These are phyloP conservation scores for Homolaphlyctis polyrhiza DNA, from an alignment of 371 early-diverging fungal genomes.

Conservation along the genomic window DNA sequence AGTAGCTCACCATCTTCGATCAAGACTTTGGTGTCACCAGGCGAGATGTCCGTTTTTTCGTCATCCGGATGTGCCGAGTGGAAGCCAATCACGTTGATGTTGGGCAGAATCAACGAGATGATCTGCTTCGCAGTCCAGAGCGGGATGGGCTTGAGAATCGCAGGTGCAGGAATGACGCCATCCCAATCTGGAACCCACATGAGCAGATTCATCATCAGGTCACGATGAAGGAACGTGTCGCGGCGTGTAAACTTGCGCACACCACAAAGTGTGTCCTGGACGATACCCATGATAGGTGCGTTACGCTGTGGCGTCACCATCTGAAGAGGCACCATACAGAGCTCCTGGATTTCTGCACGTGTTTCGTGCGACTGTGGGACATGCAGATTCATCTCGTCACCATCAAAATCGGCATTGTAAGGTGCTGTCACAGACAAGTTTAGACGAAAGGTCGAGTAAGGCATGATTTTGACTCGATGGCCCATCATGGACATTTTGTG, in stretches of 20 bases:
- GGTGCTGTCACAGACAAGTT: constrained; percentile 99
- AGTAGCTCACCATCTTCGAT: constrained; percentile 94
- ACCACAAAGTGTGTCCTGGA: constrained; percentile 98
- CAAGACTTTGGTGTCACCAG: constrained; percentile 88
- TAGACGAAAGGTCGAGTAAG: constrained; percentile 98
- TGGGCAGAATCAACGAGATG: constrained; percentile 88
- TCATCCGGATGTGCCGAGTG: constrained; percentile 82
- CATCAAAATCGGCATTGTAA: constrained; percentile 99
- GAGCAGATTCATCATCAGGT: constrained; percentile 91
- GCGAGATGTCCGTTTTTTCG: constrained; percentile 72
- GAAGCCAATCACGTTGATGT: constrained; percentile 72
- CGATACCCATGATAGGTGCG: constrained; percentile 99
- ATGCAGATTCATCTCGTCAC: constrained; percentile 99
- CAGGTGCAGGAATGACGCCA: constrained; percentile 88
- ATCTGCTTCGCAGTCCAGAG: constrained; percentile 99
- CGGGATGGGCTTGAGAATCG: constrained; percentile 92
- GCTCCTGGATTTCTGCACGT: constrained; percentile 91
- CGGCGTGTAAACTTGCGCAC: constrained; percentile 94
- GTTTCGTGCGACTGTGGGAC: constrained; percentile 96
- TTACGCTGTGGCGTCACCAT: constrained; percentile 98
- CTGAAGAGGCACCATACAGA: constrained; percentile 97
- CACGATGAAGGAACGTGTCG: constrained; percentile 88
- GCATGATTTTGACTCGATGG: constrained; percentile 97
- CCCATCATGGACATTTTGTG: constrained; percentile 99
- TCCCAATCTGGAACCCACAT: constrained; percentile 97